Evolutionary conservation across 495 filamentous ascomycete genomes (phyloP), one percentile per base, ranked within the genome.

Genomic region (Pyronema domesticum): DNA sequence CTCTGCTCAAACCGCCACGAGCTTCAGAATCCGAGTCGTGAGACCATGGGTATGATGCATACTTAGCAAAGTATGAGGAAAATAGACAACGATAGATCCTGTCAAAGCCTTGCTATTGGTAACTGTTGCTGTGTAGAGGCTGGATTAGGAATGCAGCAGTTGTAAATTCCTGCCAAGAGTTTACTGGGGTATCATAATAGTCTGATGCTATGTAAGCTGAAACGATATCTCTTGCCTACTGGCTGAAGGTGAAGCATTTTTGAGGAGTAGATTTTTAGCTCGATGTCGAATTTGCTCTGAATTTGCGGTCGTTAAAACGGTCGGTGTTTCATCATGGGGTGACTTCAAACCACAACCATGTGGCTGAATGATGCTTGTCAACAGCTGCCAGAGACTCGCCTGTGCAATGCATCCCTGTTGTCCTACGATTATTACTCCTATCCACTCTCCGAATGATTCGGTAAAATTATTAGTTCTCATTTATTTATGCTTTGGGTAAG

Each of bases 1-100:
- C 39, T 13, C 1, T 17, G 11, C 23, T 19, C 8, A 50, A 50
- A 34, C 18, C 13, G 2, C 30, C 11, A 19, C 19, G 3, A 50
- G 47, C 47, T 50, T 50, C 47, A 50, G 47, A 36, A 50, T 50
- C 18, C 47, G 47, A 50, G 1, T 35, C 47, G 7, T 42, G 15
- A 17, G 1, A 42, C 39, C 39, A 42, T 2, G 2, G 39, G 39
- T 42, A 17, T 13, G 39, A 42, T 13, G 39, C 39, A 42, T n/a
- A 17, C 23, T 14, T 19, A 14, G 11, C 7, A 19, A 10, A 10
- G 17, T 3, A 11, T 17, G 17, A 3, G 17, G 10, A 11, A 47
- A 17, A n/a, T 17, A 11, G 15, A 19, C 45, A 47, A 10, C 17
- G 13, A 47, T 14, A 47, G 15, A 19, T 6, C 14, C 15, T 6